These are phyloP conservation scores for Dryadomyces quercivorus DNA, from an alignment of 2,329 filamentous ascomycete species.

Conservation along the genomic window DNA sequence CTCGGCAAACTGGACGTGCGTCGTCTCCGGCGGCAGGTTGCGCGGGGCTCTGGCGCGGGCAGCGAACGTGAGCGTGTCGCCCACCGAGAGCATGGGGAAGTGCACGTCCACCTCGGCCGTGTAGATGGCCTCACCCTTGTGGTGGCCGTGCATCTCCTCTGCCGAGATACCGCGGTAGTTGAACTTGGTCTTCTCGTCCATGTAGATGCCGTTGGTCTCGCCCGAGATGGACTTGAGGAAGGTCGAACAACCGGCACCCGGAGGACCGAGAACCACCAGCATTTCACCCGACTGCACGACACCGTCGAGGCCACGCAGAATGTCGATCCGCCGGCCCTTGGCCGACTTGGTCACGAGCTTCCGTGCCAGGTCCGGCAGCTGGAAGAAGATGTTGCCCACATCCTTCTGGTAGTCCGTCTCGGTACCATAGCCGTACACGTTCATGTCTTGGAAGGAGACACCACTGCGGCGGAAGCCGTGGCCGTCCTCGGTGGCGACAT, in stretches of 20 bases:
- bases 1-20: conserved; percentile 37
- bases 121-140: conserved; percentile 77
- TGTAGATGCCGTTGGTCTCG: conserved; percentile 65
- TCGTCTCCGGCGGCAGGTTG: conserved; percentile 45
- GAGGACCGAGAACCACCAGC: conserved; percentile 61
- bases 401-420: conserved; percentile 59
- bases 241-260: conserved; percentile 63
- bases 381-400: conserved; percentile 47
- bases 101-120: conserved; percentile 75
- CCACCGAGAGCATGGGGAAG: conserved; percentile 64
- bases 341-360: conserved; percentile 16
- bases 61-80: conserved; percentile 68
- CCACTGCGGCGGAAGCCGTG: conserved; percentile 46
- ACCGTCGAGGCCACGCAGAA: conserved; percentile 54
- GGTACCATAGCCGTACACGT: conserved; percentile 53
- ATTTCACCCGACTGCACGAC: conserved; percentile 59
- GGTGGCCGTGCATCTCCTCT: conserved; percentile 62
- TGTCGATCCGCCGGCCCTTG: conserved; percentile 44
- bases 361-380: conserved; percentile 27
- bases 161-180: conserved; percentile 69
- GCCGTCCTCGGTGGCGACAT: conserved; percentile 36
- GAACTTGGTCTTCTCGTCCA: conserved; percentile 58
- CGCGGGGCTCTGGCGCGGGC: conserved; percentile 58
- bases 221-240: conserved; percentile 74
- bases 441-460: conserved; percentile 53